These are phyloP conservation scores for Trametes punicea DNA, from an alignment of 768 basidiomycete genomes.

Conservation along the genomic window DNA sequence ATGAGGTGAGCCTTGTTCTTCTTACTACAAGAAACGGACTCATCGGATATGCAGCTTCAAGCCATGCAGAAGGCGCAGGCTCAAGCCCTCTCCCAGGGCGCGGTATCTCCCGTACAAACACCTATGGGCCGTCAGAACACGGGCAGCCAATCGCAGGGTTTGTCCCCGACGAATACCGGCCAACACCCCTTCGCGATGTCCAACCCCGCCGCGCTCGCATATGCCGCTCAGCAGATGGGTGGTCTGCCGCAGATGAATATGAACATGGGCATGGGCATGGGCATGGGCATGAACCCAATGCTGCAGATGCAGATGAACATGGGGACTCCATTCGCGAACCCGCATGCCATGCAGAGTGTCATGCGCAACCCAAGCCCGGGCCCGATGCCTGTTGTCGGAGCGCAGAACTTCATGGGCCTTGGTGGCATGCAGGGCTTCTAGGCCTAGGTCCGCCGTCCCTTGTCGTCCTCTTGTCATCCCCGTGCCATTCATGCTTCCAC, in stretches of 20 bases:
- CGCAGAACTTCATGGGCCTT: slow-evolving; percentile 32
- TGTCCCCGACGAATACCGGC: slow-evolving; percentile 38
- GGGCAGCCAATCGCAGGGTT: slow-evolving; percentile 31
- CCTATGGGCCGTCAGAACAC: slow-evolving; percentile 27
- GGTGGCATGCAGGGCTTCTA: slow-evolving; percentile 32
- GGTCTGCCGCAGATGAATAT: slow-evolving; percentile 54
- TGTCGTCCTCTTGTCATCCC: background rate
- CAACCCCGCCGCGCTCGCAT: slow-evolving; percentile 53
- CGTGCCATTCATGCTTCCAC: background rate
- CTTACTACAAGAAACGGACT: background rate
- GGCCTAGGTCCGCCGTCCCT: slow-evolving; percentile 14
- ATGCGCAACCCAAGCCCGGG: slow-evolving; percentile 79
- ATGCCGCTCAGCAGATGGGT: slow-evolving; percentile 37
- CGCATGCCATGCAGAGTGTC: slow-evolving; percentile 82
- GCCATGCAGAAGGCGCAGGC: slow-evolving; percentile 65
- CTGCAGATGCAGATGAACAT: slow-evolving; percentile 59
- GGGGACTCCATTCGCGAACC: slow-evolving; percentile 50
- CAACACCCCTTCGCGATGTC: slow-evolving; percentile 48
- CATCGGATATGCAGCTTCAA: slow-evolving; percentile 54
- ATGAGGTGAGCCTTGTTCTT: slow-evolving; percentile 55
- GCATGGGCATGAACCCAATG: slow-evolving; percentile 59
- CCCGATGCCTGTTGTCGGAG: slow-evolving; percentile 34
- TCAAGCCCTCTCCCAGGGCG: slow-evolving; percentile 22
- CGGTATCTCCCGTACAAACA: slow-evolving; percentile 30
- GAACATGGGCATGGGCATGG: slow-evolving; percentile 46